Conservation (phyloP, 192 early-diverging fungal genomes). For the Lobosporangium transversale region DNA sequence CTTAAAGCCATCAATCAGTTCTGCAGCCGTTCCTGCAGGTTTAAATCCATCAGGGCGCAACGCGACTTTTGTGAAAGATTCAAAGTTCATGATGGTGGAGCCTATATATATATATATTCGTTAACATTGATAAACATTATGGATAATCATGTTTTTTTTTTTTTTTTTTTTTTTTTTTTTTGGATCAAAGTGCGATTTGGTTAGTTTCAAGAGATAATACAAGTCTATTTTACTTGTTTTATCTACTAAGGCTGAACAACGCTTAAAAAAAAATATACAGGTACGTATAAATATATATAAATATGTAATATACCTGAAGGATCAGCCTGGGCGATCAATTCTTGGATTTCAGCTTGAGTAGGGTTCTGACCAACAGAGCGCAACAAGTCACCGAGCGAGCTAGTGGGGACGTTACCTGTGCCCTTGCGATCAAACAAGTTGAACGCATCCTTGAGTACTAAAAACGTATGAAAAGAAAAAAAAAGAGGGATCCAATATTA, state of each 20-base stretch:
- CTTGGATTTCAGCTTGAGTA: conserved; percentile 77
- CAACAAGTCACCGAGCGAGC: conserved; percentile 75
- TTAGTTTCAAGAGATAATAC: background rate
- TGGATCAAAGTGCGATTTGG: too few species aligned
- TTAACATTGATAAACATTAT: background rate
- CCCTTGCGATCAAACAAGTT: conserved; percentile 84
- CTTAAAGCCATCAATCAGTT: conserved; percentile 86
- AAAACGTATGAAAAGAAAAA: background rate
- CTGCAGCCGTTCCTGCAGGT: conserved; percentile 73
- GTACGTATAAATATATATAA: too few species aligned
- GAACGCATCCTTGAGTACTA: conserved; percentile 84
- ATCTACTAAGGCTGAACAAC: too few species aligned
- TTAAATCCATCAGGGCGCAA: conserved; percentile 77
- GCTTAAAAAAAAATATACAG: background rate
- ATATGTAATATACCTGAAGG: conserved; percentile 44
- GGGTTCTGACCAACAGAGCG: conserved; percentile 85
- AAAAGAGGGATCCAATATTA: too few species aligned
- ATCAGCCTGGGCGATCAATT: conserved; percentile 63
- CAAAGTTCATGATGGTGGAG: conserved; percentile 53
- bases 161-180: too few species aligned
- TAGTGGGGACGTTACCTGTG: conserved; percentile 67
- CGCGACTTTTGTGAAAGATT: conserved; percentile 72
- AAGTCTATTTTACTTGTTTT: background rate
- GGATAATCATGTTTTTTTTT: background rate
- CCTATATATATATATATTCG: background rate